These are phyloP conservation scores for Cladosporium cucumerinum DNA, from an alignment of 2,329 filamentous ascomycete species.

Conservation along the genomic window DNA sequence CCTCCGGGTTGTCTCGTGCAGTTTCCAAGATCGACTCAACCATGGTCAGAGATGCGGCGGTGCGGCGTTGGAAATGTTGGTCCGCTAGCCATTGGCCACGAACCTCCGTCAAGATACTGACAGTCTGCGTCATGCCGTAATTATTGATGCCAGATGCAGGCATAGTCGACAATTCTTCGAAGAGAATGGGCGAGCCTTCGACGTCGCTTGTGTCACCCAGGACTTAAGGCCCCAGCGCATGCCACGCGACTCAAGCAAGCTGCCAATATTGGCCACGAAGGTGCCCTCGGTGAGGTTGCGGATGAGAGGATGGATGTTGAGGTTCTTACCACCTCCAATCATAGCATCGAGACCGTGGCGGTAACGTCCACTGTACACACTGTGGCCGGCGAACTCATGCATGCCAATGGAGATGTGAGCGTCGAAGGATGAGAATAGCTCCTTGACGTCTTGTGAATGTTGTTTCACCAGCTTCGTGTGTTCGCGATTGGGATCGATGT, in stretches of 20 bases:
- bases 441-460: conserved; percentile 34
- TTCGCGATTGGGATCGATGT: conserved; percentile 24
- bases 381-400: conserved; percentile 36
- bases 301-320: conserved; percentile 36
- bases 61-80: conserved; percentile 24
- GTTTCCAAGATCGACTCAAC: conserved; percentile 19
- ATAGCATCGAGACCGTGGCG: conserved; percentile 37
- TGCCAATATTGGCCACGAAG: conserved; percentile 35
- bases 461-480: conserved; percentile 31
- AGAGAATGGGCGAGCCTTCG: conserved; percentile 25
- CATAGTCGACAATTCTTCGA: conserved; percentile 29
- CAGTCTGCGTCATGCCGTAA: conserved; percentile 20
- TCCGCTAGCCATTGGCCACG: conserved; percentile 23
- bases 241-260: conserved; percentile 27
- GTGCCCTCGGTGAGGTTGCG: conserved; percentile 35
- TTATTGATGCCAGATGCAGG: conserved; percentile 21
- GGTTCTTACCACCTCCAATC: conserved; percentile 37
- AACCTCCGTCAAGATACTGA: conserved; percentile 22
- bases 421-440: conserved; percentile 31
- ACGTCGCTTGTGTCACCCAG: conserved; percentile 27
- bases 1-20: conserved; percentile 18
- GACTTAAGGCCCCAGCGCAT: conserved; percentile 37
- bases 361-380: conserved; percentile 31
- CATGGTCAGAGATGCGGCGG: conserved; percentile 21
- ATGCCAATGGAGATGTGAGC: conserved; percentile 38